A percentile compares a stretch with the other conserved stretches of the same genome.
Evolutionary conservation across 306 rosid species (phyloP).

Genomic region (Ormosia emarginata): DNA sequence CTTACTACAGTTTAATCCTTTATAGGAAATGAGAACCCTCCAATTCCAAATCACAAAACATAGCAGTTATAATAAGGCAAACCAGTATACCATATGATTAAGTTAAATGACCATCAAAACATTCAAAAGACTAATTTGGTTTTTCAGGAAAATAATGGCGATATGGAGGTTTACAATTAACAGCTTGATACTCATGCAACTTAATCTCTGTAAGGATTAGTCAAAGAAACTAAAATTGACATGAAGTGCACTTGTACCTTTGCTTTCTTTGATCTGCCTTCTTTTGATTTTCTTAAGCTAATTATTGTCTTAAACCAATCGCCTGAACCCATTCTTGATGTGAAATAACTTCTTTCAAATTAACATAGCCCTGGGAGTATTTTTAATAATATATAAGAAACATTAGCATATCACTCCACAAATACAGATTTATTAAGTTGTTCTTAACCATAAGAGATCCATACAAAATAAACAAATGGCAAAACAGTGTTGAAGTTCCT

Average conservation of each 20-base stretch:
- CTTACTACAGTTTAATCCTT: neutral
- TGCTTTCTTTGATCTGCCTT: conserved; percentile 56
- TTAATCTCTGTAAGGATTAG: neutral
- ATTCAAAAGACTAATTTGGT: neutral
- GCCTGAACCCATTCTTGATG: conserved; percentile 80
- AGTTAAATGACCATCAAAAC: neutral
- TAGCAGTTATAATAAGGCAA: neutral
- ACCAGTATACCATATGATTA: neutral
- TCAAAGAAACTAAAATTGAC: neutral
- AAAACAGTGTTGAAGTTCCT: neutral
- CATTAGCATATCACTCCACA: conserved; percentile 30
- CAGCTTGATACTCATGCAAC: neutral
- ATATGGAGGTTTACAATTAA: neutral
- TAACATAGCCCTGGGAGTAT: conserved; percentile 44
- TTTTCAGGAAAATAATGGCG: neutral
- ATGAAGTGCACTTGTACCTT: conserved; percentile 51
- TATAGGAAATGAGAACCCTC: neutral
- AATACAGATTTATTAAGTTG: neutral
- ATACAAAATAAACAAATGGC: neutral
- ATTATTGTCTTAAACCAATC: conserved; percentile 77
- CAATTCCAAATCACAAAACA: neutral
- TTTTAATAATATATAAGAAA: conserved; percentile 3
- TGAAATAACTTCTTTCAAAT: conserved; percentile 28
- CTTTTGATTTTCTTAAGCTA: conserved; percentile 57
- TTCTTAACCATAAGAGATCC: neutral